These are phyloP conservation scores for Stylosanthes scabra DNA, from an alignment of 331 rosid genomes.

Conservation along the genomic window DNA sequence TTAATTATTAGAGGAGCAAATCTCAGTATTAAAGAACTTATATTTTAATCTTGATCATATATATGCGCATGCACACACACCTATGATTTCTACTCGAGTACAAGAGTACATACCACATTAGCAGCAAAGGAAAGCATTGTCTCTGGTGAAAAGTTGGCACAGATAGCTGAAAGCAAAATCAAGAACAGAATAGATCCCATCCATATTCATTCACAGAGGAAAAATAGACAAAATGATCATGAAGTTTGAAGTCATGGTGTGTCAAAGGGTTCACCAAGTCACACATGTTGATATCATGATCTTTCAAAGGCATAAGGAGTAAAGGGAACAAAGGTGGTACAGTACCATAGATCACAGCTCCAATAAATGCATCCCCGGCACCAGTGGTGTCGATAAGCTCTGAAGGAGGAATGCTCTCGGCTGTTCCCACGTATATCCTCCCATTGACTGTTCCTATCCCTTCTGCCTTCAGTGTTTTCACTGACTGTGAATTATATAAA, in stretches of 20 bases:
- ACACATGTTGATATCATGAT: slow-evolving; percentile 11
- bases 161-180: slow-evolving; percentile 71
- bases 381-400: slow-evolving; percentile 92
- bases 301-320: slow-evolving; percentile 11
- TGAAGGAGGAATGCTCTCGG: slow-evolving; percentile 81
- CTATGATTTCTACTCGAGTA: no score
- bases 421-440: slow-evolving; percentile 78
- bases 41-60: no score
- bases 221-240: neutral
- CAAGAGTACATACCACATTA: slow-evolving; percentile 70
- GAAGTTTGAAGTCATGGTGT: neutral
- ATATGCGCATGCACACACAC: no score
- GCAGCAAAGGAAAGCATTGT: slow-evolving; percentile 88
- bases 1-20: no score
- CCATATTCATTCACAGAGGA: slow-evolving; percentile 8
- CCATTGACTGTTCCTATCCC: slow-evolving; percentile 81
- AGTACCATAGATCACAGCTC: slow-evolving; percentile 90
- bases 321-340: slow-evolving; percentile 31
- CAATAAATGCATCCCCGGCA: slow-evolving; percentile 98
- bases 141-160: slow-evolving; percentile 80
- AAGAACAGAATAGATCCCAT: slow-evolving; percentile 23
- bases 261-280: neutral
- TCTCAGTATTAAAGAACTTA: no score
- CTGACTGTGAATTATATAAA: slow-evolving; percentile 55
- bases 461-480: slow-evolving; percentile 70